Conservation (phyloP, 2,329 filamentous ascomycete genomes). For the Scedosporium dehoogii region DNA sequence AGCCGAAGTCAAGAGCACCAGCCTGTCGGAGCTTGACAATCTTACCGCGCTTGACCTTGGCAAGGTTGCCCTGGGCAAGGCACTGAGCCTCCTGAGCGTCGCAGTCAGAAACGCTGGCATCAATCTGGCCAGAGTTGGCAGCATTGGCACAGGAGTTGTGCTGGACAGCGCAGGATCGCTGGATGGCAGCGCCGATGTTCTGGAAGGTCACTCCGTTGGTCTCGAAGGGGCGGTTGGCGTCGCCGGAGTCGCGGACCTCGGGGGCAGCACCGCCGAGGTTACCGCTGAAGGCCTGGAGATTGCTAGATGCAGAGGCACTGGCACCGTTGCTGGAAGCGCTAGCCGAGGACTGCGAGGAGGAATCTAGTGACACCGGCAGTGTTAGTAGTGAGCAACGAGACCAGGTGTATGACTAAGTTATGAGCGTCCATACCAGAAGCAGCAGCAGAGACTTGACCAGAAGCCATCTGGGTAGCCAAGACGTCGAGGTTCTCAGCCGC, state of each 20-base stretch:
- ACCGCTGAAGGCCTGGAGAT: conserved; percentile 37
- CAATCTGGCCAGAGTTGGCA: conserved; percentile 30
- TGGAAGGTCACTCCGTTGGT: conserved; percentile 47
- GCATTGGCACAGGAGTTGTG: conserved; percentile 38
- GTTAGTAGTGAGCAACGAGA: no score
- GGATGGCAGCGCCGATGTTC: conserved; percentile 31
- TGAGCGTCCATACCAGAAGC: conserved; percentile 1
- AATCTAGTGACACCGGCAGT: no score
- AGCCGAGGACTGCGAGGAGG: no score
- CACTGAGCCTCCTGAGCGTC: conserved; percentile 30
- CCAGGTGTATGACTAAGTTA: no score
- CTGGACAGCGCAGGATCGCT: conserved; percentile 37
- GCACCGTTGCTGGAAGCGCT: background rate
- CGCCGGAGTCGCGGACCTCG: conserved; percentile 25
- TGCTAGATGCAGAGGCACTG: conserved; percentile 11
- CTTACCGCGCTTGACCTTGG: conserved; percentile 11
- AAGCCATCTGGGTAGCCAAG: background rate
- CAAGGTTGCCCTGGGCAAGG: conserved; percentile 14
- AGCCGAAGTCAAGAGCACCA: conserved; percentile 28
- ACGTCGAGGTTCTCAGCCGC: background rate
- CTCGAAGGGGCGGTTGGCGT: conserved; percentile 30
- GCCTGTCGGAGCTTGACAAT: conserved; percentile 1
- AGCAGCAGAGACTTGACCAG: conserved; percentile 1
- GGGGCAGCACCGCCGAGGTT: conserved; percentile 29
- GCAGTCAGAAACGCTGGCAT: conserved; percentile 27